These are phyloP conservation scores for Ophiostoma australiae DNA, from an alignment of 2,329 filamentous ascomycete genomes.

Conservation along the genomic window DNA sequence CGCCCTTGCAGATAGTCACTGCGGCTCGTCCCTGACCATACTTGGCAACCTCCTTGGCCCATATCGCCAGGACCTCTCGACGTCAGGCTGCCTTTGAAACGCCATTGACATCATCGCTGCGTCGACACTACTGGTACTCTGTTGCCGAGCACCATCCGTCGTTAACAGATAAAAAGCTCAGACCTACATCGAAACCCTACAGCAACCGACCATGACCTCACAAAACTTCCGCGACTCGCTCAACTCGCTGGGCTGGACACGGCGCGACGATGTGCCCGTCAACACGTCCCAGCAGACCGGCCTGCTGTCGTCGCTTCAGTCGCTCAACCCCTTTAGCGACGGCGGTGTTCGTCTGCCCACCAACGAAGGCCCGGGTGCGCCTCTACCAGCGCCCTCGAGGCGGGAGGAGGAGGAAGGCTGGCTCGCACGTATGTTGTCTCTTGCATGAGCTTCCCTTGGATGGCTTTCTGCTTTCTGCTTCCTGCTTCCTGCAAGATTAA, in stretches of 20 bases:
- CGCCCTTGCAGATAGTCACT: background rate
- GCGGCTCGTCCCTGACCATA: background rate
- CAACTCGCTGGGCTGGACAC: slow-evolving; percentile 91
- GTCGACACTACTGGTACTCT: background rate
- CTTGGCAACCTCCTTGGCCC: background rate
- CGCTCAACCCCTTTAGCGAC: slow-evolving; percentile 79
- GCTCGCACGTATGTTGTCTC: slow-evolving; percentile 73
- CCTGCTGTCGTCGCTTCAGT: slow-evolving; percentile 74
- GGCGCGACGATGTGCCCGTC: slow-evolving; percentile 73
- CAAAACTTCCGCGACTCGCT: slow-evolving; percentile 88
- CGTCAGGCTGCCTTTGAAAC: background rate
- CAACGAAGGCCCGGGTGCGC: slow-evolving; percentile 74
- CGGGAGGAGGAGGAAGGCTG: slow-evolving; percentile 93
- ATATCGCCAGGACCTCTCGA: background rate
- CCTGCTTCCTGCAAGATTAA: too few relatives aligned
- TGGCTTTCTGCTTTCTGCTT: too few relatives aligned
- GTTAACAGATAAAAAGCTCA: background rate
- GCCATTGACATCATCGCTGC: background rate
- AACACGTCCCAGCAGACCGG: slow-evolving; percentile 67
- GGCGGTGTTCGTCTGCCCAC: slow-evolving; percentile 85
- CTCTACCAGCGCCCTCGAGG: slow-evolving; percentile 74
- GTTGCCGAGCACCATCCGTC: background rate
- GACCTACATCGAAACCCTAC: background rate
- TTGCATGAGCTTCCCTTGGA: background rate
- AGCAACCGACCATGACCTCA: slow-evolving; percentile 62